Conservation (phyloP, 2,329 filamentous ascomycete species). For the Verruconis gallopava region DNA sequence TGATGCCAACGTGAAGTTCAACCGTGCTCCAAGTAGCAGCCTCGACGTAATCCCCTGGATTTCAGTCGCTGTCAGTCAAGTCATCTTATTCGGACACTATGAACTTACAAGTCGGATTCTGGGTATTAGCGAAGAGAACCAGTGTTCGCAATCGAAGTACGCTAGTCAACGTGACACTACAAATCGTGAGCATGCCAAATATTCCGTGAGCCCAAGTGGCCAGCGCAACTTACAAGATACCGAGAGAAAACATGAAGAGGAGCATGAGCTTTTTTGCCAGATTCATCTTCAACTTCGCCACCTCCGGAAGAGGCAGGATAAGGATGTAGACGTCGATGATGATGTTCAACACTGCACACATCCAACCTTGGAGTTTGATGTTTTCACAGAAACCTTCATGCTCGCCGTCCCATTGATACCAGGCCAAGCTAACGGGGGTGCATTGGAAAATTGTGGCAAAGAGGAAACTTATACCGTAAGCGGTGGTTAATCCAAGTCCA, state of each 20-base stretch:
- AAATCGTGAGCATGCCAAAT: neutral
- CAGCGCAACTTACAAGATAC: slow-evolving; percentile 24
- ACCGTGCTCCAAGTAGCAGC: slow-evolving; percentile 30
- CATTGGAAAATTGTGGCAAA: slow-evolving; percentile 21
- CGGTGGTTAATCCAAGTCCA: slow-evolving; percentile 17
- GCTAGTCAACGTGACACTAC: slow-evolving; percentile 32
- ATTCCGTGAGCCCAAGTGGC: slow-evolving; percentile 1
- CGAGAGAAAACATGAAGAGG: slow-evolving; percentile 25
- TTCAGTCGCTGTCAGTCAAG: no score
- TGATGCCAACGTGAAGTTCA: slow-evolving; percentile 31
- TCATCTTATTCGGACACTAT: slow-evolving; percentile 18
- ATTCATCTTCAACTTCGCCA: slow-evolving; percentile 20
- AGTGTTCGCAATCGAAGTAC: slow-evolving; percentile 32
- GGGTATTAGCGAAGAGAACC: slow-evolving; percentile 28
- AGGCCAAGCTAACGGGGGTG: slow-evolving; percentile 21
- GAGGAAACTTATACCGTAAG: slow-evolving; percentile 16
- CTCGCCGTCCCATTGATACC: slow-evolving; percentile 20
- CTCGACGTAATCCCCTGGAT: slow-evolving; percentile 29
- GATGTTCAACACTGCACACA: slow-evolving; percentile 22
- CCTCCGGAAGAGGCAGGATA: slow-evolving; percentile 20
- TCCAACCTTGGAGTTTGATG: slow-evolving; percentile 21
- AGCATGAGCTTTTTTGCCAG: slow-evolving; percentile 23
- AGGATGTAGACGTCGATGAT: slow-evolving; percentile 18
- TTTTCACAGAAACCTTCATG: slow-evolving; percentile 22
- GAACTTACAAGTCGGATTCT: slow-evolving; percentile 28